Conservation (phyloP, 2,329 filamentous ascomycete genomes). For the Diaporthe vaccinii region DNA sequence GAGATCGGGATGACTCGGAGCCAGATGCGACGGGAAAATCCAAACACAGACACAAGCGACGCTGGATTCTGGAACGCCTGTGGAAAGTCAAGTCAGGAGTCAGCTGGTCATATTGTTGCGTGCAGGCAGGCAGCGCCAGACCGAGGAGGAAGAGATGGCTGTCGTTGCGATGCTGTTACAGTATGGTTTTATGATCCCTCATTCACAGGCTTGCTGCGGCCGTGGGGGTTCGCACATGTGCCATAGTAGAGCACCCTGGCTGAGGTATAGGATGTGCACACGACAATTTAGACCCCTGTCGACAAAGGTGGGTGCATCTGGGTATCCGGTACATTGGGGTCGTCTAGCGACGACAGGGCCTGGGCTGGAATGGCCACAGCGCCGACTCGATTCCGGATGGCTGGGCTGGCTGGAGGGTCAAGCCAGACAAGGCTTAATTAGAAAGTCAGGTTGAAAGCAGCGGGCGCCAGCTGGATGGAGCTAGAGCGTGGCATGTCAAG, state of each 20-base stretch:
- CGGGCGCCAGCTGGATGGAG: slow-evolving; percentile 11
- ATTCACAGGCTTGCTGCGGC: slow-evolving; percentile 5
- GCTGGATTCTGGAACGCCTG: slow-evolving; percentile 7
- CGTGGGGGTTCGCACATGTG: slow-evolving; percentile 18
- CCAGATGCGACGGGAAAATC: slow-evolving; percentile 18
- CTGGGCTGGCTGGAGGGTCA: not conserved
- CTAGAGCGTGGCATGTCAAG: slow-evolving; percentile 19
- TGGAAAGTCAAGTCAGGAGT: not conserved
- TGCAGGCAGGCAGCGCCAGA: slow-evolving; percentile 1
- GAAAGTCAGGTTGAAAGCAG: not conserved
- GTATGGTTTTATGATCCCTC: slow-evolving; percentile 24
- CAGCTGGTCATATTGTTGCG: not conserved
- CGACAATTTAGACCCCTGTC: slow-evolving; percentile 19
- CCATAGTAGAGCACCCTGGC: slow-evolving; percentile 1
- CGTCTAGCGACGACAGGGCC: slow-evolving; percentile 7
- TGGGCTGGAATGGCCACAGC: slow-evolving; percentile 14
- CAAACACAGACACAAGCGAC: not conserved
- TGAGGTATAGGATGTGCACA: not conserved
- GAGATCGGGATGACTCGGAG: slow-evolving; percentile 26
- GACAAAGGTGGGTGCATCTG: not conserved
- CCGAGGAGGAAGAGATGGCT: not conserved
- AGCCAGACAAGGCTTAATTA: not conserved
- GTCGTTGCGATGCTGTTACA: slow-evolving; percentile 7
- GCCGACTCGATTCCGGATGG: slow-evolving; percentile 2
- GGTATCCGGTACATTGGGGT: slow-evolving; percentile 8